Evolutionary conservation across 2,329 filamentous ascomycete species (phyloP), one percentile per base, ranked within the genome.

Genomic region (Aspergillus pseudoterreus): DNA sequence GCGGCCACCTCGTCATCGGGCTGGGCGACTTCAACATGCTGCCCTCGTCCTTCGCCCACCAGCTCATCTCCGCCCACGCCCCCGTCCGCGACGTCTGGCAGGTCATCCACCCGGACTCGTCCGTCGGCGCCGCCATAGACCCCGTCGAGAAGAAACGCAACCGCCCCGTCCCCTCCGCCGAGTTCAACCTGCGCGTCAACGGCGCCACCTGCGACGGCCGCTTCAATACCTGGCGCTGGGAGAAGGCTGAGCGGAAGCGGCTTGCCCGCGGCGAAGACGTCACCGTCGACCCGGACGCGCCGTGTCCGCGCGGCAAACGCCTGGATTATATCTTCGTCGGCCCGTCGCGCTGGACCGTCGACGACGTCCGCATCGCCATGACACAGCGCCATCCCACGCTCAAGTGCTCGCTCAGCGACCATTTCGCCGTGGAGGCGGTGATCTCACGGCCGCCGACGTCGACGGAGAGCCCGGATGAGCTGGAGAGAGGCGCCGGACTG

Each of bases 11-110:
- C 27, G 91, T 92, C 47, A 76, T 97, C 41, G 92, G 86, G 5
- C 76, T 96, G 49, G 94, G 94, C 22, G 94, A 97, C 75, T 96
- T 97, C 76, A 97, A 97, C 74, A 95, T 96, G 87, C 77, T 90
- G n/a, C 94, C 94, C 0, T 73, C 87, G 38, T 95, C 90, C 22
- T 82, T 96, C 55, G 86, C 88, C 30, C 90, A 97, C 73, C 82
- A 85, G 49, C 79, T 97, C 57, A 86, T 99, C 60, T 88, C 87
- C 51, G 83, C 85, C 3, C 86, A 91, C 65, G 84, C 86, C 9
- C 86, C 86, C 12, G 86, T 95, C 24, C 81, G 81, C 42, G 94
- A 99, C 67, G 84, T 85, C 19, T 99, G 94, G 94, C 83, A 88
- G 49, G 80, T 88, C 27, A 71, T 95, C 17, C 87, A 95, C 68